phyloP scores from a whole-genome alignment of 768 basidiomycete genomes.

The Serendipita sp. region DNA sequence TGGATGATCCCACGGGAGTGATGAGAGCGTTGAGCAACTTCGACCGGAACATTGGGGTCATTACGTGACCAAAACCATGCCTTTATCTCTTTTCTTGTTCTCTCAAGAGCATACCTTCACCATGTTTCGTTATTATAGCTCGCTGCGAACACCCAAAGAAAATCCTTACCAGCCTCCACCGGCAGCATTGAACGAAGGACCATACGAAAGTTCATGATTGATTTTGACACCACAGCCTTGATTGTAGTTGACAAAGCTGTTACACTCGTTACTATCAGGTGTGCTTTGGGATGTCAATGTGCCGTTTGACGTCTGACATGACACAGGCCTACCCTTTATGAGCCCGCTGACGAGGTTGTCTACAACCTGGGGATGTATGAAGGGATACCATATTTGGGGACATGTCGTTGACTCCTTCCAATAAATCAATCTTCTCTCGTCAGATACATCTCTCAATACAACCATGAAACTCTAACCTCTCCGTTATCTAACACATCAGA shows the following conservation, averaged over 20 bases:
- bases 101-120: slow-evolving; percentile 11
- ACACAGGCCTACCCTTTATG: slow-evolving; percentile 19
- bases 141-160: background rate
- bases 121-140: background rate
- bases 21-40: slow-evolving; percentile 13
- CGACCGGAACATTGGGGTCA: slow-evolving; percentile 18
- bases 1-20: background rate
- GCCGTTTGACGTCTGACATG: background rate
- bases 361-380: slow-evolving; percentile 34
- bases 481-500: background rate
- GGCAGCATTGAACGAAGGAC: slow-evolving; percentile 10
- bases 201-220: slow-evolving; percentile 10
- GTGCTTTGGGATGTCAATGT: background rate
- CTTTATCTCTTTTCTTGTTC: slow-evolving; percentile 11
- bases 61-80: slow-evolving; percentile 21
- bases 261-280: slow-evolving; percentile 24
- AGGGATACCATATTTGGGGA: slow-evolving; percentile 36
- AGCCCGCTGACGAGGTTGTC: background rate
- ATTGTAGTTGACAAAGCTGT: slow-evolving; percentile 36
- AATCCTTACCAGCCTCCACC: slow-evolving; percentile 19
- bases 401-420: slow-evolving; percentile 38
- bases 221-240: slow-evolving; percentile 44
- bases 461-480: background rate
- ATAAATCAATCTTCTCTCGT: background rate
- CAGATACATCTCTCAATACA: too few species aligned